A percentile compares a stretch with the other conserved stretches of the same genome.
Evolutionary conservation across 2,329 filamentous ascomycete species (phyloP).

Genomic region (Sarocladium strictum): DNA sequence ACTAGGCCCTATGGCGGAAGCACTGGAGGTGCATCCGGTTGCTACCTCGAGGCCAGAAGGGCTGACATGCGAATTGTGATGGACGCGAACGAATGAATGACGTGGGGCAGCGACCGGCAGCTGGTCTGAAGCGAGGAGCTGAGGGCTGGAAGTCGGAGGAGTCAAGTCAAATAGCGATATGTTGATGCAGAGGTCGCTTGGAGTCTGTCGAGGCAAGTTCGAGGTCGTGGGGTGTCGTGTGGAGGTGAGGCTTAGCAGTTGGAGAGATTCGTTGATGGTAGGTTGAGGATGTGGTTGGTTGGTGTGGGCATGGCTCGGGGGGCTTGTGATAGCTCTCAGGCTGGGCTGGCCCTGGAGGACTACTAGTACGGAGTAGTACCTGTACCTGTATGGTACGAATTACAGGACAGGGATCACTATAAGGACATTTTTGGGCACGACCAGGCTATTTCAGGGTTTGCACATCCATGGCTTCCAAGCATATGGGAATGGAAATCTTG

Average conservation of each 20-base stretch:
- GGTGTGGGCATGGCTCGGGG: not conserved
- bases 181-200: not conserved
- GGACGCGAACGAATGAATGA: slow-evolving; percentile 5
- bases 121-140: not conserved
- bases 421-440: too few relatives aligned
- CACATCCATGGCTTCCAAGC: too few relatives aligned
- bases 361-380: too few relatives aligned
- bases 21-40: slow-evolving; percentile 28
- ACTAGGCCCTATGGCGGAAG: slow-evolving; percentile 29
- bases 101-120: slow-evolving; percentile 1
- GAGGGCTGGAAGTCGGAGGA: not conserved
- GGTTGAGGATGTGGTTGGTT: not conserved
- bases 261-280: not conserved
- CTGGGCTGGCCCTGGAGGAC: not conserved
- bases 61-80: not conserved
- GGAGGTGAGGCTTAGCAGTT: not conserved
- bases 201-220: too few relatives aligned
- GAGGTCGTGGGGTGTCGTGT: not conserved
- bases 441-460: too few relatives aligned
- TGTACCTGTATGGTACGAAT: not conserved
- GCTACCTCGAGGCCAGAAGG: slow-evolving; percentile 12
- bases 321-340: not conserved
- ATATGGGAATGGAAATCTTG: too few relatives aligned
- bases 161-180: not conserved
- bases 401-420: not conserved